phyloP scores from a whole-genome alignment of 1,284 basidiomycete genomes.

The Cryptococcus sp. region DNA sequence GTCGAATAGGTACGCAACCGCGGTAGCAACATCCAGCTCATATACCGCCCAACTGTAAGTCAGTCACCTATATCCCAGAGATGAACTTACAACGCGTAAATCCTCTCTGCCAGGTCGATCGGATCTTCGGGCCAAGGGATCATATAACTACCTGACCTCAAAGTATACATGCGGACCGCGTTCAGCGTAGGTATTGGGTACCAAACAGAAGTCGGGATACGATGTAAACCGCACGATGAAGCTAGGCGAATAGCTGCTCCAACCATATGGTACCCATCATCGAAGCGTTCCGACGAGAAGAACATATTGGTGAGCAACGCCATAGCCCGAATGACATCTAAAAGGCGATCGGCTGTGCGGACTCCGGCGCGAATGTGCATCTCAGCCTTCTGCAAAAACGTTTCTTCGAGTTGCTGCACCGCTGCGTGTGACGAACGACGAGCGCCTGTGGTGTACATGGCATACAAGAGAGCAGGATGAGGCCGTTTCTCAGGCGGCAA shows the following conservation, averaged over 20 bases:
- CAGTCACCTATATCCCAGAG: not conserved
- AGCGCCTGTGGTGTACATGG: constrained; percentile 31
- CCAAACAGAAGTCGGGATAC: constrained; percentile 27
- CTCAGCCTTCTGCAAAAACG: constrained; percentile 38
- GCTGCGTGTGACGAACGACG: constrained; percentile 30
- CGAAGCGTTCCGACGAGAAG: constrained; percentile 34
- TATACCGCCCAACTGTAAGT: constrained; percentile 37
- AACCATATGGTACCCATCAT: constrained; percentile 29
- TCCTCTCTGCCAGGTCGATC: constrained; percentile 30
- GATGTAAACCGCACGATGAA: constrained; percentile 33
- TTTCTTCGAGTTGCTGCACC: constrained; percentile 30
- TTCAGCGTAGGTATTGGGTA: constrained; percentile 20
- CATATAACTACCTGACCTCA: constrained; percentile 25
- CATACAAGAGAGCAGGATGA: constrained; percentile 31
- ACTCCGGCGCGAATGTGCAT: constrained; percentile 32
- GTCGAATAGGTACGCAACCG: constrained; percentile 38
- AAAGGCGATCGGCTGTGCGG: constrained; percentile 28
- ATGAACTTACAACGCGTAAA: constrained; percentile 25
- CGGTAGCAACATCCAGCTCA: constrained; percentile 34
- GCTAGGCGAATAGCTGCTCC: constrained; percentile 30
- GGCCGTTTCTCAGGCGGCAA: constrained; percentile 28
- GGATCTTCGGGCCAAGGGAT: constrained; percentile 29
- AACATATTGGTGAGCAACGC: constrained; percentile 32
- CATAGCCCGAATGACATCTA: constrained; percentile 38
- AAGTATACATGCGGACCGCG: constrained; percentile 20